A percentile compares a stretch with the other conserved stretches of the same genome.
Conservation (phyloP, 495 filamentous ascomycete genomes). For the Penicillium ochrochloron region DNA sequence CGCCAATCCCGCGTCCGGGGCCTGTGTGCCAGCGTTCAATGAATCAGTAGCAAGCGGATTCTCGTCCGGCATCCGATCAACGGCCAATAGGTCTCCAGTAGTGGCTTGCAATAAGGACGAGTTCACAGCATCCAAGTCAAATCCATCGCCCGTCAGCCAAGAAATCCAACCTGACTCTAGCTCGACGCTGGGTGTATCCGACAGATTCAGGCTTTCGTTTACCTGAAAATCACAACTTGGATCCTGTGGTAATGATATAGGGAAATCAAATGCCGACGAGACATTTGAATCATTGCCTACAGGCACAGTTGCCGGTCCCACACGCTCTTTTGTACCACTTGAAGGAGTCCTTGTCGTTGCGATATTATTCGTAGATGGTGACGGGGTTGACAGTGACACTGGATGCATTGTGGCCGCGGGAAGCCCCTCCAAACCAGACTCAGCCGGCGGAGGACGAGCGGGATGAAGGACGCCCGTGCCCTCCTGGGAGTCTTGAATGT, state of each 20-base stretch:
- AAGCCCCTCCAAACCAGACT: slow-evolving; percentile 1
- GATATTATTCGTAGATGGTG: not conserved
- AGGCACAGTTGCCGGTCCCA: not conserved
- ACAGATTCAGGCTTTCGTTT: slow-evolving; percentile 3
- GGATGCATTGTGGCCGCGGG: not conserved
- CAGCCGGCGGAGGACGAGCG: not conserved
- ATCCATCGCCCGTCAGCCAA: not conserved
- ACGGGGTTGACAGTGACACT: not conserved
- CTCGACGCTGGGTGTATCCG: not conserved
- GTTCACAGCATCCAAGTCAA: slow-evolving; percentile 1
- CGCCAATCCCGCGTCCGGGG: not conserved
- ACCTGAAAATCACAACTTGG: not conserved
- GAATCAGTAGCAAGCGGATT: not conserved
- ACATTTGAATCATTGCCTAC: not conserved
- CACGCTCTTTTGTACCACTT: not conserved
- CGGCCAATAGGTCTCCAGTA: not conserved
- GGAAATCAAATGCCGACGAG: not conserved
- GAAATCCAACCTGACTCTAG: not conserved
- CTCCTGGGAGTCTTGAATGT: not conserved
- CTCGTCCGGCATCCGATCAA: slow-evolving; percentile 2
- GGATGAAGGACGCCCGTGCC: slow-evolving; percentile 1
- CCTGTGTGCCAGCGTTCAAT: not conserved
- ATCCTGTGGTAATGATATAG: not conserved
- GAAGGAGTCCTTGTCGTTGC: not conserved
- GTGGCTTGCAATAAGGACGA: slow-evolving; percentile 3